Base-by-base conservation (phyloP, 2,329 filamentous ascomycete species). In the Fusarium sp. region DNA sequence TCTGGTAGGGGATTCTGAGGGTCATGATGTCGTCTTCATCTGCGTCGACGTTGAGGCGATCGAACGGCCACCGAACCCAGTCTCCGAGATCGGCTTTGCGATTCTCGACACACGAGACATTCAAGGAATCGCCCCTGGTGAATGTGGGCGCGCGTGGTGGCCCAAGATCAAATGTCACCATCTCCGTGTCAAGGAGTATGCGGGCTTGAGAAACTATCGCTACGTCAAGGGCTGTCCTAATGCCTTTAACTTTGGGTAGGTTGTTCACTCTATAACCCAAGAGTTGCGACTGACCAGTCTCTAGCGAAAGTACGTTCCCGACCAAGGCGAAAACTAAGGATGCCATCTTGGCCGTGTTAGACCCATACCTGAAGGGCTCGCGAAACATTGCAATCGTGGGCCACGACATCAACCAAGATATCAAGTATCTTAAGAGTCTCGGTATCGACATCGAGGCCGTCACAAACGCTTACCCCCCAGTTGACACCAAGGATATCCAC, bases 61-160 rank as follows among this genome's bases (percentile, higher is more conserved):
- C 62, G 96, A 99, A 77, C 80, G 81, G 20, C 83, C 87, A 46
- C 86, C 88, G 11, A 81, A 84, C 33, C 82, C 87, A 11, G 85
- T 98, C 63, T 97, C 94, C 0, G 96, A 99, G 78, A 84, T 99
- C 38, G 96, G 96, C 1, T 83, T 99, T 40, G 90, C 93, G 1
- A 89, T 90, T 3, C 83, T 98, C 0, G 93, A 98, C 76, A 93
- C 91, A 1, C 72, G 78, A 4, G 78, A 85, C 36, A 76, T 93
- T 20, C 73, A 79, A 1, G 80, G 78, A 7, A 66, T 89, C 0
- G 74, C 86, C 0, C 91, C 92, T 3, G 92, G 92, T 0, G 73
- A 81, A 2, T 79, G 82, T 25, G 92, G 89, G 3, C 73, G 81
- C 40, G 84, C 88, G 36, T 97, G 94, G 93, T 86, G 87, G 69